phyloP scores from a whole-genome alignment of 768 basidiomycete genomes.

The Cyathus striatus region DNA sequence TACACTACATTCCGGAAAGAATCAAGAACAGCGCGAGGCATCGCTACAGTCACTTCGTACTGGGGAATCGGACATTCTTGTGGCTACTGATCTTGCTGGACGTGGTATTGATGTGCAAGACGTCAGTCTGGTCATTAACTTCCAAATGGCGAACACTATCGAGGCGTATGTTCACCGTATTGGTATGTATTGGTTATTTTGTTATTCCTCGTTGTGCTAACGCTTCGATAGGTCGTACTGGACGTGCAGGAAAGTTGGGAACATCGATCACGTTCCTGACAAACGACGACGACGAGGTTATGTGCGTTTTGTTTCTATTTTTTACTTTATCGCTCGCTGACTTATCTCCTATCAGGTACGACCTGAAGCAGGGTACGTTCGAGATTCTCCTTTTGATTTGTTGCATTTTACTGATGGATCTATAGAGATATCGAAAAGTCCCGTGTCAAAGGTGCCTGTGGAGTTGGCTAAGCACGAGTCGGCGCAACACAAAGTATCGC shows the following conservation, averaged over 20 bases:
- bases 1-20: slow-evolving; percentile 95
- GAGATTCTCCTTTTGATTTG: not conserved
- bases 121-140: slow-evolving; percentile 94
- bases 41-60: slow-evolving; percentile 81
- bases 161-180: slow-evolving; percentile 98
- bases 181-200: slow-evolving; percentile 44
- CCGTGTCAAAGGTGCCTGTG: slow-evolving; percentile 81
- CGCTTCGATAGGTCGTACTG: slow-evolving; percentile 71
- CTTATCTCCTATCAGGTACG: slow-evolving; percentile 58
- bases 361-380: slow-evolving; percentile 81
- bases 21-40: slow-evolving; percentile 94
- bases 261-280: slow-evolving; percentile 93
- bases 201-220: slow-evolving; percentile 8
- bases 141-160: slow-evolving; percentile 94
- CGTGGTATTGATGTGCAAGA: slow-evolving; percentile 99
- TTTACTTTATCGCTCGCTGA: slow-evolving; percentile 8
- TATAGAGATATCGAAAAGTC: slow-evolving; percentile 94
- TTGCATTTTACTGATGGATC: not conserved
- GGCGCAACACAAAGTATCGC: slow-evolving; percentile 85
- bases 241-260: slow-evolving; percentile 95
- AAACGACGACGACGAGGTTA: slow-evolving; percentile 95
- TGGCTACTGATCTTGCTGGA: slow-evolving; percentile 96
- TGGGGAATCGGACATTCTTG: slow-evolving; percentile 84
- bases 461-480: slow-evolving; percentile 91
- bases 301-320: slow-evolving; percentile 47